Percentiles rank a stretch among this genome's conserved stretches.
These are phyloP conservation scores for Puccinia hordei DNA, from an alignment of 1,284 basidiomycete species.

Conservation along the genomic window DNA sequence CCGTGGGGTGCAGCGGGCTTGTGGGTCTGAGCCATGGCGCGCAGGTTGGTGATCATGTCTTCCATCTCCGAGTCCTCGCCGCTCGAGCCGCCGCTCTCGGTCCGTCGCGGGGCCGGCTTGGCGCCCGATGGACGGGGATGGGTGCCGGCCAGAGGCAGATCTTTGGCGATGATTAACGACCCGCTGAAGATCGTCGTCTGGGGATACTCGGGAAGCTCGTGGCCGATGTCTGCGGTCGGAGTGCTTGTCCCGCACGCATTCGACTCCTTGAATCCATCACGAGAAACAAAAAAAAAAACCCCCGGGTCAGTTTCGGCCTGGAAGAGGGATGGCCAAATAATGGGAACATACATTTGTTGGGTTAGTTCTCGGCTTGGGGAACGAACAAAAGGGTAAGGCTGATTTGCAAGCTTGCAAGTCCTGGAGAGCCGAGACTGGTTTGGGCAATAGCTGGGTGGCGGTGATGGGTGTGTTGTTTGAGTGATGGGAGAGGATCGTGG, in stretches of 20 bases:
- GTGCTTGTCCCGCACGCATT: not conserved
- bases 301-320: not conserved
- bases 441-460: not conserved
- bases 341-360: not conserved
- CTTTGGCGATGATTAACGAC: not conserved
- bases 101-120: not conserved
- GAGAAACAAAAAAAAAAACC: too few relatives aligned
- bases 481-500: not conserved
- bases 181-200: conserved; percentile 6
- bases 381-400: not conserved
- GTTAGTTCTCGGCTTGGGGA: not conserved
- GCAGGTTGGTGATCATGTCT: conserved; percentile 3
- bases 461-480: not conserved
- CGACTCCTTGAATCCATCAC: not conserved
- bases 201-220: too few relatives aligned
- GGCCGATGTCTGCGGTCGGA: not conserved
- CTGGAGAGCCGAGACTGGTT: not conserved
- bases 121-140: not conserved
- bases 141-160: not conserved
- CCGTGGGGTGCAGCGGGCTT: not conserved
- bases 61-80: conserved; percentile 30
- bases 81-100: not conserved
- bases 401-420: not conserved
- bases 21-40: not conserved
- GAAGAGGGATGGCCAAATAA: too few relatives aligned